These are phyloP conservation scores for Cyberlindnera galapagoensis DNA, from an alignment of 805 yeast genomes.

Conservation along the genomic window DNA sequence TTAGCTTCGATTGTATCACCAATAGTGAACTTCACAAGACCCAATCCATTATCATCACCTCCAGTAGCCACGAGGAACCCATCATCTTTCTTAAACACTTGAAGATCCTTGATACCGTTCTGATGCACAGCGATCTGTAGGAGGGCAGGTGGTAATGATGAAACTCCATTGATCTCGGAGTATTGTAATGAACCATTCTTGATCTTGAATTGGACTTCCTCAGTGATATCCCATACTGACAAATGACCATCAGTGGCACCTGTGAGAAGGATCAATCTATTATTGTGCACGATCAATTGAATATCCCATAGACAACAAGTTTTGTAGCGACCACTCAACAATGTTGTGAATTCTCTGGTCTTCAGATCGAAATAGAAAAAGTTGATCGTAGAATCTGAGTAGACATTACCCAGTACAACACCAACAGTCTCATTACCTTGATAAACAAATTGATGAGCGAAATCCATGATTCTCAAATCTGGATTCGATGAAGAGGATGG, in stretches of 20 bases:
- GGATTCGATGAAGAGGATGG: conserved; percentile 56
- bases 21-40: conserved; percentile 31
- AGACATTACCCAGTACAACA: conserved; percentile 59
- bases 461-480: conserved; percentile 88
- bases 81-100: conserved; percentile 17
- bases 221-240: conserved; percentile 50
- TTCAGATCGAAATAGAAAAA: conserved; percentile 47
- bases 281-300: conserved; percentile 32
- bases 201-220: conserved; percentile 18
- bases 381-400: conserved; percentile 77
- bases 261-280: conserved; percentile 34
- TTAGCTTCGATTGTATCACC: conserved; percentile 20
- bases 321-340: conserved; percentile 49
- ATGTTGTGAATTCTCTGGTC: conserved; percentile 32
- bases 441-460: conserved; percentile 42
- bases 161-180: not conserved
- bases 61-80: conserved; percentile 53
- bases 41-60: conserved; percentile 87
- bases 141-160: conserved; percentile 22
- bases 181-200: conserved; percentile 6
- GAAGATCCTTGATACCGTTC: conserved; percentile 72
- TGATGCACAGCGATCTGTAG: conserved; percentile 62
- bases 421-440: conserved; percentile 29
- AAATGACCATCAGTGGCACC: conserved; percentile 85
- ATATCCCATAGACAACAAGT: conserved; percentile 74